Evolutionary conservation across 1,284 basidiomycete genomes (phyloP), one percentile per base, ranked within the genome.

Genomic region (Gymnopus androsaceus): DNA sequence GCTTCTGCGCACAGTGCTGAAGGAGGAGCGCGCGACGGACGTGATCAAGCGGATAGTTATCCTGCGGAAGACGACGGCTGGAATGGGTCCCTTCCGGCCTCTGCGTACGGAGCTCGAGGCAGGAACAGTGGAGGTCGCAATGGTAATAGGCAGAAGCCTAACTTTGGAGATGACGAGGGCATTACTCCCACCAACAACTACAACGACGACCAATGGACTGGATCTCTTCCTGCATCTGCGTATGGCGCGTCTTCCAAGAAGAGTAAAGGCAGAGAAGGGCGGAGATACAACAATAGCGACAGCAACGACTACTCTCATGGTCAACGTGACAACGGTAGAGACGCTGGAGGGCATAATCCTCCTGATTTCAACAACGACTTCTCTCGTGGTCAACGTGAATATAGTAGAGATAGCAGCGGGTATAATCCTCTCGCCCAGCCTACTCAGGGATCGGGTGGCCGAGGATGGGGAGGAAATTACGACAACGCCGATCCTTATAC

Each of bases 181-280:
- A 14, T 6, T 17, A 14, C 14, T 2, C 19, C 19, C 36, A 17
- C 36, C 17, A 27, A n/a, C 3, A n/a, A 30, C 7, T 28, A 28
- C 14, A n/a, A 46, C 17, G 45, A 33, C n/a, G 45, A 46, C 17
- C 23, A 28, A 33, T 46, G 45, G 45, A 46, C 27, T 19, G 45
- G 45, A 19, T 46, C 45, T 27, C 30, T 46, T 12, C 45, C 45
- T 31, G 45, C 45, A 1, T 46, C 45, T 46, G 45, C 45, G 15
- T 46, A 46, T n/a, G 31, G 31, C 27, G 38, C 38, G n/a, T 23
- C 4, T 7, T 25, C 0, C 23, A 25, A 27, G n/a, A 15, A 25
- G n/a, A 25, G 30, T 19, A 34, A 34, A 4, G 1, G 31, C 14
- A 19, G 33, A 48, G 31, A 14, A 36, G 33, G 33, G 19, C 8